phyloP scores from a whole-genome alignment of 164 flowering plant species.

The grape (Vitis vinifera) region DNA sequence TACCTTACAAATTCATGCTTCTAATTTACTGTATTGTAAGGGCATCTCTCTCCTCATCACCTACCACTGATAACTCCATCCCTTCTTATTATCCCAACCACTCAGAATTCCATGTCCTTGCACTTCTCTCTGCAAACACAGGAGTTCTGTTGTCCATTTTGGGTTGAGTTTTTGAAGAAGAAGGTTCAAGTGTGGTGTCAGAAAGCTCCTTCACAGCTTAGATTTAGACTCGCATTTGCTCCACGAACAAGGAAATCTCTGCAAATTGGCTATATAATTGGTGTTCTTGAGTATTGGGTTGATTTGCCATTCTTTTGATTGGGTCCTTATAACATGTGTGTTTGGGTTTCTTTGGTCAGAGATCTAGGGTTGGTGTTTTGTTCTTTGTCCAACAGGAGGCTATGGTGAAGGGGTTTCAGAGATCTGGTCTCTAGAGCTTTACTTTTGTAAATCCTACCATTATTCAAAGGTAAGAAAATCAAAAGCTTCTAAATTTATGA shows the following conservation, averaged over 20 bases:
- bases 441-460: conserved; percentile 4
- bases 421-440: conserved; percentile 36
- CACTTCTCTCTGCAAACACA: conserved; percentile 12
- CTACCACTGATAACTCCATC: conserved; percentile 87
- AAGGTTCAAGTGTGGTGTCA: conserved; percentile 26
- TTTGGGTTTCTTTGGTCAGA: conserved; percentile 15
- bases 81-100: conserved; percentile 27
- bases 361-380: conserved; percentile 28
- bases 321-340: conserved; percentile 4
- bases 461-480: conserved; percentile 23
- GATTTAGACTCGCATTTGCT: conserved; percentile 38
- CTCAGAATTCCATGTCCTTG: conserved; percentile 32
- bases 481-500: neutral
- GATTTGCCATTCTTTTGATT: conserved; percentile 15
- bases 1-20: conserved; percentile 32
- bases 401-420: conserved; percentile 18
- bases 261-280: conserved; percentile 4
- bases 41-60: conserved; percentile 45
- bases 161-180: conserved; percentile 15
- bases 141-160: conserved; percentile 19
- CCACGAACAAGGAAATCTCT: conserved; percentile 10
- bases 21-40: conserved; percentile 46
- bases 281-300: conserved; percentile 6
- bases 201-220: conserved; percentile 42
- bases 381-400: conserved; percentile 1